These are phyloP conservation scores for Alectoria sarmentosa DNA, from an alignment of 495 filamentous ascomycete genomes.

Conservation along the genomic window DNA sequence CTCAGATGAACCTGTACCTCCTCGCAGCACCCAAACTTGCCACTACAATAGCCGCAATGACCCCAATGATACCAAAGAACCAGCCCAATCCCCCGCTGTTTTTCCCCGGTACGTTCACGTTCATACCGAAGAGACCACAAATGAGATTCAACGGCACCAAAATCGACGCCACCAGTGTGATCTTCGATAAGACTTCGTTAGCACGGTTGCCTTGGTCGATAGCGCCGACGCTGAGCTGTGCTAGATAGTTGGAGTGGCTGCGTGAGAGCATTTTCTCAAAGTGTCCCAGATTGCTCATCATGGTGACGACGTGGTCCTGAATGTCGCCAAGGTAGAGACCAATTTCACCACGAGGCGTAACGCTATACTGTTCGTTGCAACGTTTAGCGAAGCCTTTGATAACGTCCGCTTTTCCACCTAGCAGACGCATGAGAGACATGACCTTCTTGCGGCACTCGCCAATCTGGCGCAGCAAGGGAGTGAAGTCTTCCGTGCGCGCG, in stretches of 20 bases:
- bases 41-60: conserved; percentile 53
- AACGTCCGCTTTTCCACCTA: conserved; percentile 95
- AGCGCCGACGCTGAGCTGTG: conserved; percentile 87
- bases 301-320: conserved; percentile 97
- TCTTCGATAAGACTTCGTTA: conserved; percentile 82
- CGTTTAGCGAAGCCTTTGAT: conserved; percentile 96
- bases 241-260: conserved; percentile 92
- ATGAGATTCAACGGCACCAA: conserved; percentile 96
- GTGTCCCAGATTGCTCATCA: conserved; percentile 92
- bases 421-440: conserved; percentile 83
- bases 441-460: conserved; percentile 89
- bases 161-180: conserved; percentile 92
- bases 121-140: conserved; percentile 96
- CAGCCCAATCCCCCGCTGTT: conserved; percentile 50
- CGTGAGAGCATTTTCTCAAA: conserved; percentile 97
- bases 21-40: conserved; percentile 44
- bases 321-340: conserved; percentile 94
- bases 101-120: conserved; percentile 73
- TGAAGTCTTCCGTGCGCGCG: conserved; percentile 81
- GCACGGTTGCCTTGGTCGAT: conserved; percentile 72
- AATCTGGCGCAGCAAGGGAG: conserved; percentile 76
- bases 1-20: conserved; percentile 39
- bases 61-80: conserved; percentile 76
- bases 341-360: conserved; percentile 91
- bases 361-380: conserved; percentile 92